A percentile compares a stretch with the other conserved stretches of the same genome.
These are phyloP conservation scores for Parascedosporium putredinis DNA, from an alignment of 2,329 filamentous ascomycete genomes.

Conservation along the genomic window DNA sequence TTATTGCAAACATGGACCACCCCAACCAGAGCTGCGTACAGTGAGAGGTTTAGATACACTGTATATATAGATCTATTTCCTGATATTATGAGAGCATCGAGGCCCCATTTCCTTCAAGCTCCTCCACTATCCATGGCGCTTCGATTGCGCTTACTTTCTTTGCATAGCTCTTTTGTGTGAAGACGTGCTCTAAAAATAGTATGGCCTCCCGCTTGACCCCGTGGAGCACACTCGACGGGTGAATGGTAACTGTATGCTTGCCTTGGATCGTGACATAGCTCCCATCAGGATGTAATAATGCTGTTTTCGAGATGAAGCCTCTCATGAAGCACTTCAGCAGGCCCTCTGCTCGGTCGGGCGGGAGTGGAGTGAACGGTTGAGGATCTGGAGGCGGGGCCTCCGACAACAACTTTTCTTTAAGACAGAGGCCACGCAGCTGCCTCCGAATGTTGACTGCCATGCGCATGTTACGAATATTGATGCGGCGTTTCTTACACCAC, in stretches of 20 bases:
- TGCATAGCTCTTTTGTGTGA: slow-evolving; percentile 55
- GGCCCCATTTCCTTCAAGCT: slow-evolving; percentile 21
- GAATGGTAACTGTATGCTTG: slow-evolving; percentile 50
- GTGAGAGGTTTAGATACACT: too few species aligned
- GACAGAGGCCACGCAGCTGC: slow-evolving; percentile 47
- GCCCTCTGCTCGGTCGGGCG: slow-evolving; percentile 41
- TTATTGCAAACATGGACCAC: too few species aligned
- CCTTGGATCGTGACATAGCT: slow-evolving; percentile 51
- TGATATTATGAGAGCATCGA: neutral
- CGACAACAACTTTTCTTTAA: slow-evolving; percentile 38
- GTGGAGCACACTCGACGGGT: slow-evolving; percentile 52
- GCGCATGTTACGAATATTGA: slow-evolving; percentile 51
- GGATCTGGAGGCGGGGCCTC: slow-evolving; percentile 39
- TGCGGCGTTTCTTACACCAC: slow-evolving; percentile 48
- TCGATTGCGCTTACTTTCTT: slow-evolving; percentile 56
- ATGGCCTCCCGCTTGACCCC: slow-evolving; percentile 55
- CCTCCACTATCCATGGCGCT: slow-evolving; percentile 47
- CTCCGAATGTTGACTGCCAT: slow-evolving; percentile 52
- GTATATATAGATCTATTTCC: too few species aligned
- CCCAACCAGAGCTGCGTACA: too few species aligned
- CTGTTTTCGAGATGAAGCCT: slow-evolving; percentile 51
- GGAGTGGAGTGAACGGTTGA: slow-evolving; percentile 43
- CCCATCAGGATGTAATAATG: slow-evolving; percentile 47
- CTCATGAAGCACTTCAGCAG: slow-evolving; percentile 52
- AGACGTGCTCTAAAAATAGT: slow-evolving; percentile 59